Evolutionary conservation across 2,329 filamentous ascomycete genomes (phyloP).

Genomic region (Neofusicoccum parvum): DNA sequence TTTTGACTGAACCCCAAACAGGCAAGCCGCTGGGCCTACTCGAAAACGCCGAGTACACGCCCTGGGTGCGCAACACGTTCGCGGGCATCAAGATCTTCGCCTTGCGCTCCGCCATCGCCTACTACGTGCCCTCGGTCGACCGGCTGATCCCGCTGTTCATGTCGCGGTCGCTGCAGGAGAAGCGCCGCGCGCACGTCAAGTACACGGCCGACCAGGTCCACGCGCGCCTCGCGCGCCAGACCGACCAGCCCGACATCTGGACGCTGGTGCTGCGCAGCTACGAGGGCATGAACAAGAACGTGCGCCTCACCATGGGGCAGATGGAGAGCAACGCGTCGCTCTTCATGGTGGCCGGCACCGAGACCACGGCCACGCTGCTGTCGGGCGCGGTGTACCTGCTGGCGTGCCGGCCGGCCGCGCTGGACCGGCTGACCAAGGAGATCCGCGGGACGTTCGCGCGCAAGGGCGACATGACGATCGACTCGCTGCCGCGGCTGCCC

Average conservation of each 20-base stretch:
- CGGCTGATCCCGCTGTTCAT: neutral
- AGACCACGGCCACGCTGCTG: constrained; percentile 45
- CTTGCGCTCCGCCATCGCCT: neutral
- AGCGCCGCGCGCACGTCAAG: constrained; percentile 1
- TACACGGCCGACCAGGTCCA: neutral
- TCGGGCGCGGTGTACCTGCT: constrained; percentile 35
- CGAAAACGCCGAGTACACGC: constrained; percentile 21
- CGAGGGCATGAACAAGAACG: constrained; percentile 23
- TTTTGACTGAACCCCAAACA: too few species aligned
- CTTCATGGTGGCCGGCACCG: constrained; percentile 42
- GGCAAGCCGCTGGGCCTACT: constrained; percentile 35
- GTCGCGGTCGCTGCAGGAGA: neutral
- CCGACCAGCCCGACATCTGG: constrained; percentile 10
- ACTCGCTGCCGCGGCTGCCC: neutral
- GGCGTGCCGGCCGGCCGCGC: constrained; percentile 24
- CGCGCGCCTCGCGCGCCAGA: neutral
- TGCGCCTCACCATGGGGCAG: constrained; percentile 20
- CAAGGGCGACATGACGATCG: neutral
- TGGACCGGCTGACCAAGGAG: neutral
- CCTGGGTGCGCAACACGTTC: constrained; percentile 37
- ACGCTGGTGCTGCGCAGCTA: constrained; percentile 37
- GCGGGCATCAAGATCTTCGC: constrained; percentile 25
- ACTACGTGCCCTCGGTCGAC: neutral
- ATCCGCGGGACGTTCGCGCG: neutral
- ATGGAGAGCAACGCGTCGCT: constrained; percentile 25